Percentiles rank a stretch among this genome's conserved stretches.
These are phyloP conservation scores for Durio zibethinus DNA, from an alignment of 345 rosid species.

Conservation along the genomic window DNA sequence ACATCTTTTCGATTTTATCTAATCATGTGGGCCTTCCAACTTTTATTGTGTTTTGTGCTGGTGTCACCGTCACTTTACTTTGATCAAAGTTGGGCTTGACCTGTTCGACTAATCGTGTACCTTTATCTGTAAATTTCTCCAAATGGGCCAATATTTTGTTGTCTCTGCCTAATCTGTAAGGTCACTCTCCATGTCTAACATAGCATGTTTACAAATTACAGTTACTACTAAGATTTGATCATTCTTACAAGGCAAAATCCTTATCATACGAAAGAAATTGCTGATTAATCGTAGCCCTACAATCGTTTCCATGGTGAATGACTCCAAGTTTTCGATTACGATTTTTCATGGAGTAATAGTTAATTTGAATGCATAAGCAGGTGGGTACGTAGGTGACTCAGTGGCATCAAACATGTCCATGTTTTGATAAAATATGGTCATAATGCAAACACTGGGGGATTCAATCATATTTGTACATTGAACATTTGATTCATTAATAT, in stretches of 20 bases:
- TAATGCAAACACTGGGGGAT: background rate
- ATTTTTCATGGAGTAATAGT: background rate
- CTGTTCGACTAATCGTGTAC: background rate
- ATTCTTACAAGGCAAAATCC: background rate
- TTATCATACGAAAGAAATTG: background rate
- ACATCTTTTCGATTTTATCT: constrained; percentile 15
- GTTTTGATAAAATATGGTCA: background rate
- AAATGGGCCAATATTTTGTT: background rate
- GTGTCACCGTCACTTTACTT: constrained; percentile 9
- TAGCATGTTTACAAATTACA: background rate
- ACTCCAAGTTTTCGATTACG: background rate
- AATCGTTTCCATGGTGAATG: background rate
- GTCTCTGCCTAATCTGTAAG: background rate
- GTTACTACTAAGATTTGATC: background rate
- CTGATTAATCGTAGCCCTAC: background rate
- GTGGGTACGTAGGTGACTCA: background rate
- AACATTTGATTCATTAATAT: background rate
- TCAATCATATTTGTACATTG: too few relatives aligned
- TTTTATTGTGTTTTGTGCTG: constrained; percentile 14
- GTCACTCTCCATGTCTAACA: background rate
- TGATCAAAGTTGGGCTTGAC: constrained; percentile 15
- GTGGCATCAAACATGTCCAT: background rate
- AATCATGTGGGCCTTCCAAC: background rate
- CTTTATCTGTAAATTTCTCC: background rate
- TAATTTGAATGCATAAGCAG: background rate